These are phyloP conservation scores for Elongisporangium prolatum DNA, from an alignment of 352 stramenopile species.

Conservation along the genomic window DNA sequence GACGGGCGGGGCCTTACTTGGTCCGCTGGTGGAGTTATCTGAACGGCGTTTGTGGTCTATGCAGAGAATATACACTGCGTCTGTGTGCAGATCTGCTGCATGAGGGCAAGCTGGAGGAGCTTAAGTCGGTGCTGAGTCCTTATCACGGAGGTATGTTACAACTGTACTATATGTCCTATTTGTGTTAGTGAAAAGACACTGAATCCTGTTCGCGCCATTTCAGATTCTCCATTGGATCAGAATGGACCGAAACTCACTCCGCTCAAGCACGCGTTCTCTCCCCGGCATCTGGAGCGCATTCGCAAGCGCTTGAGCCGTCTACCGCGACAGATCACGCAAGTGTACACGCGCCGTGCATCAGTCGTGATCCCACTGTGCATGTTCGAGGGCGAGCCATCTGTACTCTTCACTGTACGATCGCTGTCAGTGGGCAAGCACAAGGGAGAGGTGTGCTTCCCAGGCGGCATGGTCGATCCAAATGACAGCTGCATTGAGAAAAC, in stretches of 20 bases:
- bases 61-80: conserved; percentile 73
- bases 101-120: conserved; percentile 69
- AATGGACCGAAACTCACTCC: conserved; percentile 37
- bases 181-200: conserved; percentile 1
- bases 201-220: conserved; percentile 1
- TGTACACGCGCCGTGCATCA: conserved; percentile 87
- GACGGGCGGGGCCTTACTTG: conserved; percentile 65
- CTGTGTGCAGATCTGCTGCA: conserved; percentile 69
- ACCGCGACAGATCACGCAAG: conserved; percentile 91
- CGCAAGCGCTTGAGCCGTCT: conserved; percentile 93
- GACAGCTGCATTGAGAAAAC: conserved; percentile 94
- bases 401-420: conserved; percentile 95
- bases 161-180: not conserved
- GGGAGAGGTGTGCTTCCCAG: conserved; percentile 96
- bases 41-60: not conserved
- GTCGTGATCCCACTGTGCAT: conserved; percentile 97
- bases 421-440: conserved; percentile 90
- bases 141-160: conserved; percentile 46
- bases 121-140: conserved; percentile 64
- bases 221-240: conserved; percentile 43
- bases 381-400: conserved; percentile 91
- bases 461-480: conserved; percentile 92
- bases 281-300: conserved; percentile 89
- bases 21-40: not conserved
- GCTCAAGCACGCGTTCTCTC: conserved; percentile 73